These are phyloP conservation scores for Talaromyces sp. DNA, from an alignment of 2,329 filamentous ascomycete species.

Conservation along the genomic window DNA sequence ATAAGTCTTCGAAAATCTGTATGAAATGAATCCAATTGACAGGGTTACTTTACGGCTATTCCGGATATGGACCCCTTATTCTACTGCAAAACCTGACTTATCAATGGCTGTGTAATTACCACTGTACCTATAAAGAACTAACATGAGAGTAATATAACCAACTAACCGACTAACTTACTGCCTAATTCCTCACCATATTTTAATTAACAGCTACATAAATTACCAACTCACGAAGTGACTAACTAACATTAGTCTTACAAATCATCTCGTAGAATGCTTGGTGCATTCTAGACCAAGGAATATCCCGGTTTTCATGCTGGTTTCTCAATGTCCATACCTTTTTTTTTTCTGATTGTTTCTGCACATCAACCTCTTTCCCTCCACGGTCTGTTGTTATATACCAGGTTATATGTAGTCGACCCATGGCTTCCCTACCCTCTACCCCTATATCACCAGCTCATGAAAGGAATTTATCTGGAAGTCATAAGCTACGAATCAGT, in stretches of 20 bases:
- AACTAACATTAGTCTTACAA: not conserved
- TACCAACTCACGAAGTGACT: too few relatives aligned
- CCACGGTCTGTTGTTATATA: not conserved
- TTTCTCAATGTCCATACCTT: not conserved
- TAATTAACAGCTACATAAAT: too few relatives aligned
- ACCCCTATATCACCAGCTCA: not conserved
- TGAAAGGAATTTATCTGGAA: not conserved
- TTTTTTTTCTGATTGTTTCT: not conserved
- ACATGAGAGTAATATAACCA: too few relatives aligned
- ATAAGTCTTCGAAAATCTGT: not conserved
- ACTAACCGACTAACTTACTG: too few relatives aligned
- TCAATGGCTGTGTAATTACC: too few relatives aligned
- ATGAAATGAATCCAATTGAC: not conserved
- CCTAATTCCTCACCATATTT: too few relatives aligned
- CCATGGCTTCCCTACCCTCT: not conserved
- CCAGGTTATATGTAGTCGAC: not conserved
- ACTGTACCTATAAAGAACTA: too few relatives aligned
- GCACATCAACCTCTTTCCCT: not conserved
- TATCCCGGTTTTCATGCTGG: not conserved
- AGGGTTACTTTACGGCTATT: not conserved
- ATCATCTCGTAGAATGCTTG: not conserved
- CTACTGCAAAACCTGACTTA: too few relatives aligned
- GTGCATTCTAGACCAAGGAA: not conserved
- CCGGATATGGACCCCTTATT: not conserved
- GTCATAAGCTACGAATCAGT: conserved; percentile 2